Evolutionary conservation across 495 filamentous ascomycete species (phyloP), one percentile per base, ranked within the genome.

Genomic region (Hyaloscypha variabilis): DNA sequence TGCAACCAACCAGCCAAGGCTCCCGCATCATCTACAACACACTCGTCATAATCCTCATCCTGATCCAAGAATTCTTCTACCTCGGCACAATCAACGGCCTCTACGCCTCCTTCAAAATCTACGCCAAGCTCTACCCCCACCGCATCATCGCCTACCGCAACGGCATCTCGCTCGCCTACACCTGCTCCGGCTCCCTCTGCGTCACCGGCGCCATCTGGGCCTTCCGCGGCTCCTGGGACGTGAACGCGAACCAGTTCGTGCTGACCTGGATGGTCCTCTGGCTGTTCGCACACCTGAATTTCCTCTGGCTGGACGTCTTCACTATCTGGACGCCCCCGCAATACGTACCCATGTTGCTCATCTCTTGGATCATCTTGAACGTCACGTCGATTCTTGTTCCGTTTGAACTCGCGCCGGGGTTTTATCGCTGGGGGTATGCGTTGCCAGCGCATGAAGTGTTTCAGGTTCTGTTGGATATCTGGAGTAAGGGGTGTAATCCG

Each of bases 41-140:
- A 0, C 61, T 85, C 3, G 74, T 77, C 21, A 78, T 85, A 25
- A 78, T 85, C 62, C 67, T 82, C 2, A 55, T 76, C 60, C 68
- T 85, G 19, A 81, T 85, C 64, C 81, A 84, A 58, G 77, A 84
- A 60, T 86, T 86, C 72, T 85, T 85, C 74, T 86, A 76, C 66
- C 72, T 86, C 2, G 75, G 71, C 39, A 76, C 72, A 14, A 71
- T 78, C 63, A 79, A 78, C 55, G 77, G 76, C 14, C 69, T 86
- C 2, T 79, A 78, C 60, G 68, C 36, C 5, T 69, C 77, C 55
- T 81, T 81, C 71, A 77, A 80, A 14, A 70, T 85, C 31, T 82
- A 80, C 68, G 58, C 69, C 8, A 64, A 65, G 8, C 52, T 82
- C 17, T 53, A 68, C 14, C 74, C 79, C 0, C 71, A 70, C 54